These are phyloP conservation scores for Xerocomellus amylosporus DNA, from an alignment of 768 basidiomycete genomes.

Conservation along the genomic window DNA sequence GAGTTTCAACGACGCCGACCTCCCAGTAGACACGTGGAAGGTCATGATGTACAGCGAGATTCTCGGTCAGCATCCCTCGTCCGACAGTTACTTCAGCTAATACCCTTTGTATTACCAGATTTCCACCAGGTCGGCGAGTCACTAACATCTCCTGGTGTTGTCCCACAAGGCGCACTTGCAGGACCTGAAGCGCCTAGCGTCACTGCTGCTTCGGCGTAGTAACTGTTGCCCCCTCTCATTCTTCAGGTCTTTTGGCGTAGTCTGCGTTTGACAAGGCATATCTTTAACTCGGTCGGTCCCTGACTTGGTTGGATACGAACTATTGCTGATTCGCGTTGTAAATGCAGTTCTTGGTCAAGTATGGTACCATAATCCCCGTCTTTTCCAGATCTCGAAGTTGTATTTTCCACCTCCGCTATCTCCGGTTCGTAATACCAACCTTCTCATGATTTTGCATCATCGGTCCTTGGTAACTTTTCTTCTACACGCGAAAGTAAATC, in stretches of 20 bases:
- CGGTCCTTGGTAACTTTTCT: conserved; percentile 12
- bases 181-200: conserved; percentile 46
- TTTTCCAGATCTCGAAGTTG: conserved; percentile 1
- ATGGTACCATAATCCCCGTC: conserved; percentile 14
- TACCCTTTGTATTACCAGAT: conserved; percentile 40
- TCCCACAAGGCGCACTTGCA: conserved; percentile 66
- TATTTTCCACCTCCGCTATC: conserved; percentile 1
- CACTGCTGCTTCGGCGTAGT: conserved; percentile 16
- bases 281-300: conserved; percentile 14
- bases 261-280: background rate
- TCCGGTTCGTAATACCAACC: conserved; percentile 15
- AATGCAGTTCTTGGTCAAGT: conserved; percentile 12
- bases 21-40: conserved; percentile 99
- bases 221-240: background rate
- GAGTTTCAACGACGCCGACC: conserved; percentile 99
- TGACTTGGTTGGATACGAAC: background rate
- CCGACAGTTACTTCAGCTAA: background rate
- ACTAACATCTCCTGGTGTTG: conserved; percentile 31
- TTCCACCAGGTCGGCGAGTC: conserved; percentile 78
- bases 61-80: conserved; percentile 58
- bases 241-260: conserved; percentile 2
- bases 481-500: conserved; percentile 8
- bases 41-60: conserved; percentile 99
- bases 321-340: background rate
- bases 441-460: conserved; percentile 3